Evolutionary conservation across 805 yeast species (phyloP), one percentile per base, ranked within the genome.

Genomic region (Isabelozyma heimii): DNA sequence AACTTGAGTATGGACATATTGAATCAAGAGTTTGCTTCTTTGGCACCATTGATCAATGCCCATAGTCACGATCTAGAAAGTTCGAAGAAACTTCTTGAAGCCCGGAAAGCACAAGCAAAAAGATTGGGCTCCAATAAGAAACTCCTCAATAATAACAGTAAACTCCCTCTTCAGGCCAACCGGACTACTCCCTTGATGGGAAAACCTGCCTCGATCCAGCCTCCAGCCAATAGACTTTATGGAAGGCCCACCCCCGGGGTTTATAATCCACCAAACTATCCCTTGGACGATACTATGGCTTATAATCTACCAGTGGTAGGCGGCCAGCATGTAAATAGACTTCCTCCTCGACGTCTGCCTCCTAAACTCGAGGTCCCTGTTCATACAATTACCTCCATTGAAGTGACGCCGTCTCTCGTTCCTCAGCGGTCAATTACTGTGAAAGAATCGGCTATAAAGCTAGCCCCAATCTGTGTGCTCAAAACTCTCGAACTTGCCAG

Each of bases 201-300:
- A 3, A 72, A 71, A 47, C 74, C 75, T 5, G 78, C 78, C 15
- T 64, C 75, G 15, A 72, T 73, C 15, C 78, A 73, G 51, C 78
- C 78, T 8, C 75, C 77, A 2, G 61, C 75, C 6, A 69, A 70
- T 47, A 57, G 73, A 44, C 47, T 70, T 6, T 73, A 73, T 51
- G 68, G 69, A 16, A 58, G 66, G 47, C 47, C 49, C 33, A 48
- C 56, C 17, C 46, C 12, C 15, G 35, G 35, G n/a, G 27, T 35
- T 15, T 39, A 20, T 37, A 40, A 40, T 40, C 15, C 24, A 4
- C 44, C 44, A 24, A 12, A 12, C 12, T 20, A 20, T n/a, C 14
- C 24, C 24, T 17, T 38, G 27, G 30, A 17, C 13, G 27, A n/a
- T 20, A 5, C 43, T 20, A 16, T 26, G 14, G 27, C 43, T 4